A percentile compares a stretch with the other conserved stretches of the same genome.
Conservation (phyloP, 495 filamentous ascomycete genomes). For the Thermothielavioides terrestris region DNA sequence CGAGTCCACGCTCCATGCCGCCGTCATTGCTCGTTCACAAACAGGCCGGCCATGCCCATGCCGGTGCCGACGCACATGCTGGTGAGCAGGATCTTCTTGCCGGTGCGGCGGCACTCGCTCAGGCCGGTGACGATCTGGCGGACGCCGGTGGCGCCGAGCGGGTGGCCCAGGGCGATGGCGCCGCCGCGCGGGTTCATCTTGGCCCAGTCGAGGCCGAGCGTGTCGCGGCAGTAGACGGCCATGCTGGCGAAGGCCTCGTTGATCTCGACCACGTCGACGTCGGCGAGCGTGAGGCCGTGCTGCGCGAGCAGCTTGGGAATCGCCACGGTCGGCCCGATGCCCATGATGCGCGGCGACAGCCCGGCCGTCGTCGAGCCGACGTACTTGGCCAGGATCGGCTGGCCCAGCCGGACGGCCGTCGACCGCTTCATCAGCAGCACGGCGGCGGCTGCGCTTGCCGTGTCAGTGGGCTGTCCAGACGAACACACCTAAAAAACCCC, state of each 20-base stretch:
- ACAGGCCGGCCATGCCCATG: constrained; percentile 75
- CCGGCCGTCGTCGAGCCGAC: constrained; percentile 86
- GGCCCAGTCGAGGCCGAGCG: constrained; percentile 62
- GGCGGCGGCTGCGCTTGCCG: constrained; percentile 54
- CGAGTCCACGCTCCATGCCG: not conserved
- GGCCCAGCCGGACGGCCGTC: constrained; percentile 74
- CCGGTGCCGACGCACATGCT: constrained; percentile 85
- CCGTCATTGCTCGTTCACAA: constrained; percentile 63
- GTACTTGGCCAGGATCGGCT: constrained; percentile 92
- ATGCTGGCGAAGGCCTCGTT: constrained; percentile 98
- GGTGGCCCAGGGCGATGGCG: constrained; percentile 71
- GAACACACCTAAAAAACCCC: not conserved
- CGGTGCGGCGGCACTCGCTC: constrained; percentile 66
- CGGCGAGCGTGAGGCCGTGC: constrained; percentile 67
- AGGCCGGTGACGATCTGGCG: constrained; percentile 78
- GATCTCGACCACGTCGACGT: constrained; percentile 85
- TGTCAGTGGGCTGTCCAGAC: not conserved
- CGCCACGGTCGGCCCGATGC: constrained; percentile 86
- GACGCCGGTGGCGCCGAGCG: constrained; percentile 70
- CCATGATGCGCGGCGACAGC: constrained; percentile 89
- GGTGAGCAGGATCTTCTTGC: constrained; percentile 76
- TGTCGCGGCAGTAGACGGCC: constrained; percentile 85
- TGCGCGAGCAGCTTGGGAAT: constrained; percentile 88
- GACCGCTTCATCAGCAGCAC: constrained; percentile 90
- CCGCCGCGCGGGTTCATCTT: constrained; percentile 89